phyloP scores from a whole-genome alignment of 1,284 basidiomycete genomes.

The Dichomitus squalens region DNA sequence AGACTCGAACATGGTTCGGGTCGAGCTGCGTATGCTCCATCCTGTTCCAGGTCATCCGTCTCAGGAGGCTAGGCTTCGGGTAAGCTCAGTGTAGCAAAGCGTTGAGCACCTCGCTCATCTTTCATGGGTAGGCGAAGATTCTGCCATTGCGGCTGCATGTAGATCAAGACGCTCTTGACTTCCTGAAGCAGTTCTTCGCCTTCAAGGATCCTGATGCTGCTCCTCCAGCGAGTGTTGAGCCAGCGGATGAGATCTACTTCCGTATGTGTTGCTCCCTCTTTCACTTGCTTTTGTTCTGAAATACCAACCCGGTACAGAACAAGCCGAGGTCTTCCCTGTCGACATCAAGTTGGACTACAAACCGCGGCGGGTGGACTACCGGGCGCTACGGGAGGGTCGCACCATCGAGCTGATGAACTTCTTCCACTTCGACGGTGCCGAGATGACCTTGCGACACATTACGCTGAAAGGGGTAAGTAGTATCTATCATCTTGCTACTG shows the following conservation, averaged over 20 bases:
- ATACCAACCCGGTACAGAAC: slow-evolving; percentile 50
- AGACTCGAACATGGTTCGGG: slow-evolving; percentile 89
- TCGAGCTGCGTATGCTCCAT: slow-evolving; percentile 77
- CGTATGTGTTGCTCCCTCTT: slow-evolving; percentile 49
- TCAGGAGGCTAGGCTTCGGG: slow-evolving; percentile 83
- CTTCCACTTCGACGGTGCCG: slow-evolving; percentile 98
- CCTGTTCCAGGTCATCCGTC: slow-evolving; percentile 67
- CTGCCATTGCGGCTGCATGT: slow-evolving; percentile 91
- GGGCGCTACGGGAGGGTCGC: slow-evolving; percentile 87
- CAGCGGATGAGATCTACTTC: slow-evolving; percentile 67
- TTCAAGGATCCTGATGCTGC: slow-evolving; percentile 70
- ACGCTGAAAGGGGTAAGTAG: slow-evolving; percentile 84
- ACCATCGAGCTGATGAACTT: slow-evolving; percentile 99
- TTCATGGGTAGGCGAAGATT: slow-evolving; percentile 70
- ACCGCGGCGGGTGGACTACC: slow-evolving; percentile 94
- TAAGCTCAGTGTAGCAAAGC: slow-evolving; percentile 40
- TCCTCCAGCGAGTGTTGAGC: slow-evolving; percentile 34
- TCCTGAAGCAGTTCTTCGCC: slow-evolving; percentile 94
- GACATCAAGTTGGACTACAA: slow-evolving; percentile 98
- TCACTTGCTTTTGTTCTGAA: neutral
- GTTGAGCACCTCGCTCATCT: neutral
- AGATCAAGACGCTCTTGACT: slow-evolving; percentile 98
- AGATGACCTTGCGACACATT: slow-evolving; percentile 95
- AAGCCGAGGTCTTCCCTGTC: slow-evolving; percentile 88
- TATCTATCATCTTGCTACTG: neutral